Evolutionary conservation across 2,329 filamentous ascomycete genomes (phyloP).

Genomic region (Cercospora berteroae): DNA sequence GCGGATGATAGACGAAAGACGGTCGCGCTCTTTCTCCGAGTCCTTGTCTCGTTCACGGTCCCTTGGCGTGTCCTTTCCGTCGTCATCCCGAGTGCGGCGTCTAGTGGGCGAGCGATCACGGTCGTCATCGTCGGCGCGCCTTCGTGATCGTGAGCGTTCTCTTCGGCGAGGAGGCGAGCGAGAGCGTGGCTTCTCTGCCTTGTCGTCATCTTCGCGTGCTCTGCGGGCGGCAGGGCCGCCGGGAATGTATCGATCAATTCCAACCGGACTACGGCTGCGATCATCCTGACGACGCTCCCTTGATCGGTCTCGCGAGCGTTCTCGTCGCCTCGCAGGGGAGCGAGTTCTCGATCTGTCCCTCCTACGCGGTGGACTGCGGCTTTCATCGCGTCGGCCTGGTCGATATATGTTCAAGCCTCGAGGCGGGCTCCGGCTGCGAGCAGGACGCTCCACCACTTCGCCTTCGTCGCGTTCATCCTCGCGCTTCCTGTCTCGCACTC

Average conservation of each 20-base stretch:
- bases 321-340: constrained; percentile 21
- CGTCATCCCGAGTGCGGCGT: constrained; percentile 18
- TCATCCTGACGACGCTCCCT: constrained; percentile 25
- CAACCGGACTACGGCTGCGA: constrained; percentile 33
- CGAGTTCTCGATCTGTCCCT: constrained; percentile 26
- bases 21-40: constrained; percentile 11
- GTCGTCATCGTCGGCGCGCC: constrained; percentile 32
- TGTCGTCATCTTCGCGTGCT: constrained; percentile 18
- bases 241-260: constrained; percentile 44
- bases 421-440: constrained; percentile 24
- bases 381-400: constrained; percentile 27
- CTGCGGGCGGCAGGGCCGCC: constrained; percentile 29
- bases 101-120: constrained; percentile 7
- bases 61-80: constrained; percentile 23
- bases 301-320: constrained; percentile 16
- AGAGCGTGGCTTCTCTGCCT: constrained; percentile 12
- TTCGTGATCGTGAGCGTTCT: constrained; percentile 21
- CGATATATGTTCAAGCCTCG: constrained; percentile 19
- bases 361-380: constrained; percentile 28
- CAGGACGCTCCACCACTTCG: constrained; percentile 32
- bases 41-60: constrained; percentile 24
- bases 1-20: constrained; percentile 18
- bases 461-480: constrained; percentile 32
- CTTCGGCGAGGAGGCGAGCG: constrained; percentile 12
- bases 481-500: constrained; percentile 28